Conservation (phyloP, 164 flowering plant species). For the Piper longum region DNA sequence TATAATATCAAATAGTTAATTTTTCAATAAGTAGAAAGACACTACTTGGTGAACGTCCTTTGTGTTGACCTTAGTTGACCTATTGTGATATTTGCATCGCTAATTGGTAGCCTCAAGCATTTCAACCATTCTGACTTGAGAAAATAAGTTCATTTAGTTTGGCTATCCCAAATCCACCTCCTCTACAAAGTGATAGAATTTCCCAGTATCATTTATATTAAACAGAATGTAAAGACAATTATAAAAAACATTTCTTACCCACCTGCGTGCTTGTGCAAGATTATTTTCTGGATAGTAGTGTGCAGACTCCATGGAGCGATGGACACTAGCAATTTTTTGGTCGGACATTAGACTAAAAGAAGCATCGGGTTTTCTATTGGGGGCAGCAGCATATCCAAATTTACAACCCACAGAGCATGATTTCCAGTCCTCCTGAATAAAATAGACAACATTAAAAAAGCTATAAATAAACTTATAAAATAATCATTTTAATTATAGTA, state of each 20-base stretch:
- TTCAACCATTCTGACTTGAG: not conserved
- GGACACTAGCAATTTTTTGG: conserved; percentile 30
- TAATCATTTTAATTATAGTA: not conserved
- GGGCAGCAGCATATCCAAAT: conserved; percentile 22
- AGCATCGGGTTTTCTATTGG: conserved; percentile 52
- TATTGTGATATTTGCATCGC: not conserved
- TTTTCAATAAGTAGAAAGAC: no score
- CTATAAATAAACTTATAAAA: not conserved
- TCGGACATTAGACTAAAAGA: conserved; percentile 38
- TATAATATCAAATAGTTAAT: no score
- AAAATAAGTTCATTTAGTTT: not conserved
- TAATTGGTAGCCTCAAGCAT: not conserved
- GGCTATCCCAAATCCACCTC: not conserved
- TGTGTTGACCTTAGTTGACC: no score
- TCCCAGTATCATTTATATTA: not conserved
- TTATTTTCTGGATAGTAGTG: conserved; percentile 67
- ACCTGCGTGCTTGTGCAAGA: conserved; percentile 82
- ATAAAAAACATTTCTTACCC: conserved; percentile 69
- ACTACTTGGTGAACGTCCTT: no score
- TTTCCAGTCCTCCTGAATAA: conserved; percentile 40
- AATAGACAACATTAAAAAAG: not conserved
- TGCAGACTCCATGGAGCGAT: conserved; percentile 91
- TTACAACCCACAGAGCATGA: conserved; percentile 77
- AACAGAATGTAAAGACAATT: not conserved
- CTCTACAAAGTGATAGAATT: not conserved